phyloP scores from a whole-genome alignment of 2,329 filamentous ascomycete genomes.

The Elsinoe australis region DNA sequence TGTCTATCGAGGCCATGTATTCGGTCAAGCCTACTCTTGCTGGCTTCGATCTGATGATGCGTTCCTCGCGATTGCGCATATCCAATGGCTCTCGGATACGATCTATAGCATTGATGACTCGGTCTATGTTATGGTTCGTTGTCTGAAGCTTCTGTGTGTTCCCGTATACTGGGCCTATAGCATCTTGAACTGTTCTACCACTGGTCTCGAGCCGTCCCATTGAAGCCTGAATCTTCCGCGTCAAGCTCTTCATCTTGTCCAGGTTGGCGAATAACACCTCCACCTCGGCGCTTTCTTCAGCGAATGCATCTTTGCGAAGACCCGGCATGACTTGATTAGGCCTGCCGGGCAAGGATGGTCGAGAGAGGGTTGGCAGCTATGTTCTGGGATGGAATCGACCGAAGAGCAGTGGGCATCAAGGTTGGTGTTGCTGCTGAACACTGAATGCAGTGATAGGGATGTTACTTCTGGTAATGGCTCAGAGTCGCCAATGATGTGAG shows the following conservation, averaged over 20 bases:
- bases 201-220: slow-evolving; percentile 76
- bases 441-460: too few species aligned
- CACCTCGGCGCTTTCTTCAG: slow-evolving; percentile 61
- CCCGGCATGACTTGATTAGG: slow-evolving; percentile 43
- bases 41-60: slow-evolving; percentile 71
- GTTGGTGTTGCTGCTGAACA: too few species aligned
- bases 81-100: slow-evolving; percentile 83
- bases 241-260: slow-evolving; percentile 86
- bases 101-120: slow-evolving; percentile 78
- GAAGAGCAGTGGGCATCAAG: not conserved
- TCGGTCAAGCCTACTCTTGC: slow-evolving; percentile 72
- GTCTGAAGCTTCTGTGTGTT: slow-evolving; percentile 85
- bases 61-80: slow-evolving; percentile 84
- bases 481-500: too few species aligned
- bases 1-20: slow-evolving; percentile 83
- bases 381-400: too few species aligned
- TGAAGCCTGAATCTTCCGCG: slow-evolving; percentile 90
- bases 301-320: slow-evolving; percentile 50
- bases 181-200: slow-evolving; percentile 83
- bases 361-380: too few species aligned
- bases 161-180: slow-evolving; percentile 83
- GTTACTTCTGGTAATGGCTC: too few species aligned
- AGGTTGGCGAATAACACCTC: slow-evolving; percentile 62
- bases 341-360: slow-evolving; percentile 4
- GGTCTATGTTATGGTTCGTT: slow-evolving; percentile 83